These are phyloP conservation scores for Vitis vinifera DNA, from an alignment of 164 flowering plant species.

Conservation along the genomic window DNA sequence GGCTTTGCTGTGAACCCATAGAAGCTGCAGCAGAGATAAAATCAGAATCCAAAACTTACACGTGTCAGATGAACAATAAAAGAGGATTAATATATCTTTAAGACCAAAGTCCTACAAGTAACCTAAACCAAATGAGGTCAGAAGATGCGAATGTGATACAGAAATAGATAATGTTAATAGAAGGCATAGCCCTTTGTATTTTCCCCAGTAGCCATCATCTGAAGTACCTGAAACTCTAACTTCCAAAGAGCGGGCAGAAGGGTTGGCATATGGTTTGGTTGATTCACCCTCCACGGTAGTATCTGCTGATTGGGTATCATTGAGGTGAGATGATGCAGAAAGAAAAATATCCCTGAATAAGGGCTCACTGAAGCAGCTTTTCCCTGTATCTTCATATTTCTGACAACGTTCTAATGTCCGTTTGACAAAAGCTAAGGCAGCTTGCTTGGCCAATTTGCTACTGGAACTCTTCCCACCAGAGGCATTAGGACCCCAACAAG, in stretches of 20 bases:
- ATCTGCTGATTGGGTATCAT: conserved; percentile 33
- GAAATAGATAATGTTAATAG: not conserved
- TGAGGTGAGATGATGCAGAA: conserved; percentile 39
- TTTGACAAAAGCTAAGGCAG: conserved; percentile 63
- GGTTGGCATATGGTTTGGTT: conserved; percentile 28
- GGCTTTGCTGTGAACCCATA: conserved; percentile 47
- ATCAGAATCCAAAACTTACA: conserved; percentile 5
- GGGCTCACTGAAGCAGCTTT: conserved; percentile 79
- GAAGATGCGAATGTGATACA: not conserved
- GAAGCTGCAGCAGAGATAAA: conserved; percentile 47
- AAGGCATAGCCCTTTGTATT: not conserved
- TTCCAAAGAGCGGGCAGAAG: conserved; percentile 33
- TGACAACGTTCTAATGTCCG: conserved; percentile 60
- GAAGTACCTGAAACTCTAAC: conserved; percentile 50
- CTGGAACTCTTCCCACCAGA: conserved; percentile 64
- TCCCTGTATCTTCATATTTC: conserved; percentile 58
- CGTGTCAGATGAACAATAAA: conserved; percentile 1
- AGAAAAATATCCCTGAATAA: conserved; percentile 50
- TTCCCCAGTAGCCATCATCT: not conserved
- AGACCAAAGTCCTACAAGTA: not conserved
- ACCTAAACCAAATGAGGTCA: not conserved
- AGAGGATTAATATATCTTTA: not conserved
- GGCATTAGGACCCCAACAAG: conserved; percentile 55
- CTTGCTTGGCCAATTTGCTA: conserved; percentile 69
- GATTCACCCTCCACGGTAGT: conserved; percentile 42